These are phyloP conservation scores for Lactifluus subvellereus DNA, from an alignment of 768 basidiomycete genomes.

Conservation along the genomic window DNA sequence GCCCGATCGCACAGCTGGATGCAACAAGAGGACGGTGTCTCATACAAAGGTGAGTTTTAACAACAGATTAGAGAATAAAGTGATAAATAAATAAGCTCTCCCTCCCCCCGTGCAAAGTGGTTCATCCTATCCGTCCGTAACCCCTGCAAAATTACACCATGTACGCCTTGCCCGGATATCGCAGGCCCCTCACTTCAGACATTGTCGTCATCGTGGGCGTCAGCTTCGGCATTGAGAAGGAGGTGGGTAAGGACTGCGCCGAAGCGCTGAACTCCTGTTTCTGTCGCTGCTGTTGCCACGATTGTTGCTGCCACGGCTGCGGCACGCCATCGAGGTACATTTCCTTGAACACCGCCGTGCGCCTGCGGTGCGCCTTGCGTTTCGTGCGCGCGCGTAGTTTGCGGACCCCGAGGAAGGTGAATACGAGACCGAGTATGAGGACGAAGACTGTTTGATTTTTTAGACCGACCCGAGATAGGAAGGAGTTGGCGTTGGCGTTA, in stretches of 20 bases:
- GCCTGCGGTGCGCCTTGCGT: background rate
- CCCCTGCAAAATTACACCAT: too few species aligned
- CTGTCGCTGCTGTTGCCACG: background rate
- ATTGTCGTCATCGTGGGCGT: too few species aligned
- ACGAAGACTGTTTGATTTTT: background rate
- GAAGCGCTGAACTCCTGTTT: background rate
- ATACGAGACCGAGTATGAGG: background rate
- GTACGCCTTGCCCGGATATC: too few species aligned
- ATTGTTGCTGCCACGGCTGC: background rate
- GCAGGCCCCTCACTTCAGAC: too few species aligned
- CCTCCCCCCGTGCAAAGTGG: too few species aligned
- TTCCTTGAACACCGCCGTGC: background rate
- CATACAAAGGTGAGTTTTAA: too few species aligned
- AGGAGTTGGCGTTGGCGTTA: background rate
- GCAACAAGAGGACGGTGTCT: too few species aligned
- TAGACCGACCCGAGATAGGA: background rate
- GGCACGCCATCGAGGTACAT: background rate
- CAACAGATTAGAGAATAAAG: too few species aligned
- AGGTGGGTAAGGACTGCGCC: background rate
- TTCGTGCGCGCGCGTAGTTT: background rate
- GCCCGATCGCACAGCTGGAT: too few species aligned
- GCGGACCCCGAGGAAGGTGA: background rate
- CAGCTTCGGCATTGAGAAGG: background rate
- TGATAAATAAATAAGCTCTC: too few species aligned
- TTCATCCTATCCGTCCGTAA: too few species aligned